Conservation (phyloP, 305 asterid species). For the Solanum hybrid region DNA sequence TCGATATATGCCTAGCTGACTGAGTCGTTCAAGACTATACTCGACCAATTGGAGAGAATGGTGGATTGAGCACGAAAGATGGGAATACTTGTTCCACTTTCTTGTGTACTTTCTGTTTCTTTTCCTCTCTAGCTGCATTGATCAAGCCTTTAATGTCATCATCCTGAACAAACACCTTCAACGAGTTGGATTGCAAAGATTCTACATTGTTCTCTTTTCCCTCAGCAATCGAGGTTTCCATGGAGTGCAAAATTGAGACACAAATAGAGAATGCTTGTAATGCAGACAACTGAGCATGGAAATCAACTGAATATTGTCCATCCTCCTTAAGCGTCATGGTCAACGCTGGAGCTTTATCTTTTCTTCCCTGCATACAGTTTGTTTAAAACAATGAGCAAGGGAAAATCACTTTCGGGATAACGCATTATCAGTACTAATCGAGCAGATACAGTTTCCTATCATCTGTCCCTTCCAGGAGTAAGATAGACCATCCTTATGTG, state of each 20-base stretch:
- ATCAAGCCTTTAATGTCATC: conserved; percentile 44
- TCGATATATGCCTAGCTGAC: not conserved
- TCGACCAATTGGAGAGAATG: conserved; percentile 83
- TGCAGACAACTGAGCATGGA: conserved; percentile 77
- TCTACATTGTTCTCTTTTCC: conserved; percentile 36
- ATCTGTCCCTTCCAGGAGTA: not conserved
- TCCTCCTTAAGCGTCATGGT: conserved; percentile 43
- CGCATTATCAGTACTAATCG: not conserved
- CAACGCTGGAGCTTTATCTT: conserved; percentile 47
- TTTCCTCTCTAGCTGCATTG: conserved; percentile 45
- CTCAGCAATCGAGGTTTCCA: conserved; percentile 39
- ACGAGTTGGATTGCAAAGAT: conserved; percentile 40
- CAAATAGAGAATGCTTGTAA: conserved; percentile 89
- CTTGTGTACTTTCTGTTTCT: conserved; percentile 31
- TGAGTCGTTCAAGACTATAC: conserved; percentile 25
- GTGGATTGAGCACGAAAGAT: conserved; percentile 65
- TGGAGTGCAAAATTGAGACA: conserved; percentile 64
- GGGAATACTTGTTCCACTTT: conserved; percentile 45
- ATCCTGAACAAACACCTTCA: conserved; percentile 47
- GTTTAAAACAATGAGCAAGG: not conserved
- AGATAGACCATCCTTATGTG: not conserved
- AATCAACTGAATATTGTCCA: conserved; percentile 62
- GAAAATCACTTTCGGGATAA: not conserved
- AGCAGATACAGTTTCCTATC: not conserved
- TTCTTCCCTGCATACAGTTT: conserved; percentile 52